Conservation (phyloP, 371 early-diverging fungal genomes). For the Mortierella sp. region DNA sequence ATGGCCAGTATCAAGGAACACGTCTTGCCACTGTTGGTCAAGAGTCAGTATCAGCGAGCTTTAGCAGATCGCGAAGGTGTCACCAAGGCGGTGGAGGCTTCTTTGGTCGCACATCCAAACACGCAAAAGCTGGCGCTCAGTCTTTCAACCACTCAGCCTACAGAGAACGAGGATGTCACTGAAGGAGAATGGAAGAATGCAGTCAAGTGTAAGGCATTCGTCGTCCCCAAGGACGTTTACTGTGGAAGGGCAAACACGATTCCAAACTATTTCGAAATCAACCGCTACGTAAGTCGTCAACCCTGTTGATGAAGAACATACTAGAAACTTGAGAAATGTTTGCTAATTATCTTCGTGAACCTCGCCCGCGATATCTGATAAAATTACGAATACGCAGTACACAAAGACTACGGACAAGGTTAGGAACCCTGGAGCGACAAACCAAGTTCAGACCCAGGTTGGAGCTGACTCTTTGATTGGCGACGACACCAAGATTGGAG, state of each 20-base stretch:
- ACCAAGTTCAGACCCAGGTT: slow-evolving; percentile 79
- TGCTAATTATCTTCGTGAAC: background rate
- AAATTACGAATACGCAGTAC: too few relatives aligned
- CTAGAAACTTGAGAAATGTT: too few relatives aligned
- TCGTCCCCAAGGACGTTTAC: slow-evolving; percentile 62
- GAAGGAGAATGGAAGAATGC: slow-evolving; percentile 44
- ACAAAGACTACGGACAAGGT: slow-evolving; percentile 66
- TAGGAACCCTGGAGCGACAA: slow-evolving; percentile 66
- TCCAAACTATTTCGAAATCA: slow-evolving; percentile 86
- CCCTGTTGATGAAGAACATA: too few relatives aligned
- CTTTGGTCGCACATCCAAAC: slow-evolving; percentile 34
- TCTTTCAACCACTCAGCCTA: slow-evolving; percentile 37
- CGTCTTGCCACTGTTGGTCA: slow-evolving; percentile 85
- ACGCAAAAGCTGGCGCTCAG: slow-evolving; percentile 53
- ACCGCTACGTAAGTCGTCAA: slow-evolving; percentile 81
- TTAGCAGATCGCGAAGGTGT: slow-evolving; percentile 76
- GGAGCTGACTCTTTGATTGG: slow-evolving; percentile 94
- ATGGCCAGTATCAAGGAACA: slow-evolving; percentile 86
- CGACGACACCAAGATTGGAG: slow-evolving; percentile 88
- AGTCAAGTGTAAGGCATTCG: slow-evolving; percentile 68
- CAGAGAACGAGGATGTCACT: slow-evolving; percentile 6
- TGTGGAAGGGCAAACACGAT: slow-evolving; percentile 86
- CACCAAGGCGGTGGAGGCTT: slow-evolving; percentile 56
- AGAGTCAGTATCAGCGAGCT: slow-evolving; percentile 77
- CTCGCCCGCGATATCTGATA: background rate